These are phyloP conservation scores for Pisolithus marmoratus DNA, from an alignment of 768 basidiomycete species.

Conservation along the genomic window DNA sequence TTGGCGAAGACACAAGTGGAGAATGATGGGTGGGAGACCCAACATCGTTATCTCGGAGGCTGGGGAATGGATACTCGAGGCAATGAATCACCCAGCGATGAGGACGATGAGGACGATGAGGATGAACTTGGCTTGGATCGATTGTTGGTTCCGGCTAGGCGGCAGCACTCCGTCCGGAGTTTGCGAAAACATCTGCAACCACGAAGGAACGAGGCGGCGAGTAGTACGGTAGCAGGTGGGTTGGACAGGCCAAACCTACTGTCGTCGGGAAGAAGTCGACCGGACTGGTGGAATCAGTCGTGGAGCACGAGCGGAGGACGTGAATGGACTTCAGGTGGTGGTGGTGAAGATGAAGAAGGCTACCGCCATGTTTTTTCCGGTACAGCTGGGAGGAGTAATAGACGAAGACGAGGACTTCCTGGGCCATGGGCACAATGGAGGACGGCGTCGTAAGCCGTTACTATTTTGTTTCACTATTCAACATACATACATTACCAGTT, in stretches of 20 bases:
- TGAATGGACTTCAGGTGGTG: slow-evolving; percentile 24
- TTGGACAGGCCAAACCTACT: slow-evolving; percentile 15
- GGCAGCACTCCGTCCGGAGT: slow-evolving; percentile 71
- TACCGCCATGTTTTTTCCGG: slow-evolving; percentile 12
- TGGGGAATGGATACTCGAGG: slow-evolving; percentile 23
- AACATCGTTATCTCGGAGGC: slow-evolving; percentile 29
- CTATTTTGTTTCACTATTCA: neutral
- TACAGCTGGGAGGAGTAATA: slow-evolving; percentile 15
- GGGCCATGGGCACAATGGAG: slow-evolving; percentile 30
- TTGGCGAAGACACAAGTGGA: slow-evolving; percentile 57
- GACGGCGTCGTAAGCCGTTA: slow-evolving; percentile 15
- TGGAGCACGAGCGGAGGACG: slow-evolving; percentile 16
- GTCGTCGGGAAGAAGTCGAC: neutral
- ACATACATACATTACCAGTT: slow-evolving; percentile 2
- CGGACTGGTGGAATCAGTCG: slow-evolving; percentile 16
- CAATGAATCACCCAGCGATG: slow-evolving; percentile 16
- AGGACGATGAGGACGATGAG: slow-evolving; percentile 37
- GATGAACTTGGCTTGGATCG: slow-evolving; percentile 62
- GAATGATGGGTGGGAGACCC: slow-evolving; percentile 47
- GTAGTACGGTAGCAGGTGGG: slow-evolving; percentile 10
- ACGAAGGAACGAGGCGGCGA: slow-evolving; percentile 3
- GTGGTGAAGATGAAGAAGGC: slow-evolving; percentile 21
- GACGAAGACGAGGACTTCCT: slow-evolving; percentile 29
- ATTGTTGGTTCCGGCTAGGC: slow-evolving; percentile 63
- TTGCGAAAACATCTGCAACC: slow-evolving; percentile 55